Base-by-base conservation (phyloP, 371 early-diverging fungal species). In the Thermomucor indicae-seudaticae region DNA sequence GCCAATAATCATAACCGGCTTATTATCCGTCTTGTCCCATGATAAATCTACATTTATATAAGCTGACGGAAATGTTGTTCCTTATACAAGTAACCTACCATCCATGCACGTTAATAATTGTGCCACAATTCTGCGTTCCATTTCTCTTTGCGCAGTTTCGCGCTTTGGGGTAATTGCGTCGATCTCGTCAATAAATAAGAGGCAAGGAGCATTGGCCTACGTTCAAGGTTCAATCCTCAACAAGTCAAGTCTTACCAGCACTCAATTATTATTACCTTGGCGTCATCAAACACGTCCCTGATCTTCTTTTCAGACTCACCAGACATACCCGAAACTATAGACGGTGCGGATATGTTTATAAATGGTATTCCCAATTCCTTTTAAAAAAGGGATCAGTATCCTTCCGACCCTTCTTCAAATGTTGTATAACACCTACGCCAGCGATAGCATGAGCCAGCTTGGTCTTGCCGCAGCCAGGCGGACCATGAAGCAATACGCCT, bases 91-190 rank as follows among this genome's bases (percentile, higher is more conserved):
- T n/a, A 17, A 43, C 32, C 29, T 74, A 88, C 87, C 93, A 74
- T 99, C 99, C 88, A 99, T 89, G 71, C 97, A 98, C 3, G 99
- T 99, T 49, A 99, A 69, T 30, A 99, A 75, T 72, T 99, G 99
- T 17, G 95, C 95, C 10, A 99, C 99, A 58, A 99, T 98, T 50
- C 99, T 79, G 34, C 95, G 85, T 70, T 99, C 99, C 91, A 98
- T 99, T 64, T 98, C 99, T 52, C 97, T 78, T 60, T 96, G 94
- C 3, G 97, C 97, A 5, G 96, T 98, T 58, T 99, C 99, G 60
- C 99, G 86, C 70, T 99, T 99, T 6, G 97, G 98, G n/a, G 99
- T 97, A 46, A 99, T 97, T 3, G 98, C 96, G 66, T 99, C 99
- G 45, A 99, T 98, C 69, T 99, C 99, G 67, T 99, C 99, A 53